These are phyloP conservation scores for Lentinus tigrinus DNA, from an alignment of 768 basidiomycete species.

Conservation along the genomic window DNA sequence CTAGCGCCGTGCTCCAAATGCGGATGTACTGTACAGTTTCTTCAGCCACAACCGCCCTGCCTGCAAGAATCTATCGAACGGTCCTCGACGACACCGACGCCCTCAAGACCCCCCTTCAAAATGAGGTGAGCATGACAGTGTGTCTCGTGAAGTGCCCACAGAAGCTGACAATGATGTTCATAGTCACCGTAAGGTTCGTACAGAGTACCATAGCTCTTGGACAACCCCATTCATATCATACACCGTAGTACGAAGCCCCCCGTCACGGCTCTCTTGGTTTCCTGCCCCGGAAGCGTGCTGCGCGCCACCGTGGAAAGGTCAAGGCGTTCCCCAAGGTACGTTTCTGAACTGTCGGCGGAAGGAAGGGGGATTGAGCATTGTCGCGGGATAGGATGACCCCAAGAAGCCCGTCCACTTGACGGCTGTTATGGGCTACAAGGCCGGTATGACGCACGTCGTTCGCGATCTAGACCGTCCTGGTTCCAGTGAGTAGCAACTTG, in stretches of 20 bases:
- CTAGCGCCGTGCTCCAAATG: not conserved
- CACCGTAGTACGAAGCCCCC: constrained; percentile 92
- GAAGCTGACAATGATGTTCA: constrained; percentile 11
- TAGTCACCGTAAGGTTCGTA: constrained; percentile 85
- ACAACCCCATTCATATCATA: not conserved
- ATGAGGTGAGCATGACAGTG: constrained; percentile 36
- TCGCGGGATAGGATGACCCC: constrained; percentile 81
- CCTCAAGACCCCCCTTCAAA: constrained; percentile 31
- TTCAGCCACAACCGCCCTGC: constrained; percentile 26
- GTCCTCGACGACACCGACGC: constrained; percentile 19
- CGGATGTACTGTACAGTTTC: constrained; percentile 26
- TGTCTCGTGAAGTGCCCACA: not conserved
- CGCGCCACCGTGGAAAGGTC: constrained; percentile 97
- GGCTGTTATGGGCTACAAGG: constrained; percentile 99
- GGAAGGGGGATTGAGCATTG: not conserved
- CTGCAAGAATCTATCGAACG: constrained; percentile 4
- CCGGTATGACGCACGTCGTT: constrained; percentile 99
- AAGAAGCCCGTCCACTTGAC: constrained; percentile 99
- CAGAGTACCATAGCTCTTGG: not conserved
- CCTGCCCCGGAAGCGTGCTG: constrained; percentile 94
- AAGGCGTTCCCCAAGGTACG: constrained; percentile 98
- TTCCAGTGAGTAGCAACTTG: constrained; percentile 94
- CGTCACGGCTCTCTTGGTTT: constrained; percentile 98
- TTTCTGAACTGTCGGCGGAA: not conserved
- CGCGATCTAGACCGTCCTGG: constrained; percentile 99